Percentiles rank a stretch among this genome's conserved stretches.
phyloP scores from a whole-genome alignment of 2,329 filamentous ascomycete genomes.

The Colletotrichum sp. region DNA sequence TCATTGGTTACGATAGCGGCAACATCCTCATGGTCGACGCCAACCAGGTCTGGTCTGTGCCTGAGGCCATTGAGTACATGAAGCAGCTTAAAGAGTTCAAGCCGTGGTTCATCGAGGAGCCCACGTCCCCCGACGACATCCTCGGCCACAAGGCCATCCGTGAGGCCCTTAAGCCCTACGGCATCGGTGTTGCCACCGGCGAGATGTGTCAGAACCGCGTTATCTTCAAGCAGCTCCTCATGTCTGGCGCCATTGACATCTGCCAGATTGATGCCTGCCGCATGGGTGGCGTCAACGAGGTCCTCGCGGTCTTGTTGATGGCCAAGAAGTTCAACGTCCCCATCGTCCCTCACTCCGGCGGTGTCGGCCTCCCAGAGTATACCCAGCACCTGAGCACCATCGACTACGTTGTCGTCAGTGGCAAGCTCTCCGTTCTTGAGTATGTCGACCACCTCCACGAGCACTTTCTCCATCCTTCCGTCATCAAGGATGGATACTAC shows the following conservation, averaged over 20 bases:
- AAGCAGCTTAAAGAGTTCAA: conserved; percentile 80
- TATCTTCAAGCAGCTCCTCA: conserved; percentile 90
- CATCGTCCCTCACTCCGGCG: conserved; percentile 87
- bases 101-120: conserved; percentile 95
- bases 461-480: conserved; percentile 84
- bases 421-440: conserved; percentile 82
- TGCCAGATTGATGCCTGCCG: conserved; percentile 92
- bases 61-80: conserved; percentile 89
- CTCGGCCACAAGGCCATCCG: conserved; percentile 86
- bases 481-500: conserved; percentile 86
- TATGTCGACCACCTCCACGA: conserved; percentile 94
- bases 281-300: conserved; percentile 89
- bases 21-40: conserved; percentile 93
- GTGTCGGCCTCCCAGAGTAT: conserved; percentile 91
- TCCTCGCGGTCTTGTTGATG: conserved; percentile 86
- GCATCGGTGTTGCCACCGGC: conserved; percentile 86
- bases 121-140: conserved; percentile 87
- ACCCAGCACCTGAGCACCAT: conserved; percentile 92
- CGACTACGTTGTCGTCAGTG: conserved; percentile 87
- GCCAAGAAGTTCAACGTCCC: conserved; percentile 81
- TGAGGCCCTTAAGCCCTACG: conserved; percentile 75
- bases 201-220: conserved; percentile 97
- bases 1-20: conserved; percentile 82
- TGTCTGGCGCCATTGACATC: conserved; percentile 80
- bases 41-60: conserved; percentile 92